Evolutionary conservation across 2,329 filamentous ascomycete species (phyloP).

Genomic region (Fusarium annulatum): DNA sequence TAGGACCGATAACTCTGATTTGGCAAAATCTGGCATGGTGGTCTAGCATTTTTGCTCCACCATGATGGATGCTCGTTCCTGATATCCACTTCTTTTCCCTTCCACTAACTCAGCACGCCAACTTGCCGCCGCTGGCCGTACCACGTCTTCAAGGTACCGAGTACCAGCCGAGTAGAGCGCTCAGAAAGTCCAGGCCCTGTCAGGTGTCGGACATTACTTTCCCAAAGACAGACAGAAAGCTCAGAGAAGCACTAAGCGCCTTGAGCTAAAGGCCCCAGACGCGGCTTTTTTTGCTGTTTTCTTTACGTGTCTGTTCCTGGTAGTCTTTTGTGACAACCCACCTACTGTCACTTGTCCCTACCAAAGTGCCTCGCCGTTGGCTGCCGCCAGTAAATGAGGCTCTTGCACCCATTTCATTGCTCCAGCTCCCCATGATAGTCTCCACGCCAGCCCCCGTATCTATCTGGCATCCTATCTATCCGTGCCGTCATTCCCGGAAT

Average conservation of each 20-base stretch:
- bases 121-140: conserved; percentile 45
- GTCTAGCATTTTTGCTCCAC: conserved; percentile 27
- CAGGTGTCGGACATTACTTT: conserved; percentile 44
- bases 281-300: conserved; percentile 41
- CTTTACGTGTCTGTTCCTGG: conserved; percentile 40
- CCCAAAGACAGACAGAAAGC: conserved; percentile 11
- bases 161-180: conserved; percentile 28
- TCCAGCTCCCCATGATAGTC: conserved; percentile 21
- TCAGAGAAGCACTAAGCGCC: conserved; percentile 20
- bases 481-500: conserved; percentile 46
- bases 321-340: conserved; percentile 40
- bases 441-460: conserved; percentile 12
- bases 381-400: conserved; percentile 39
- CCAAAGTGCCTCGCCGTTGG: conserved; percentile 27
- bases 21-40: conserved; percentile 28
- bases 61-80: conserved; percentile 28
- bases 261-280: conserved; percentile 33
- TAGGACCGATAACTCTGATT: conserved; percentile 36
- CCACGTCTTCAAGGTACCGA: conserved; percentile 24
- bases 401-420: conserved; percentile 21
- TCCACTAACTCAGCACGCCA: conserved; percentile 33
- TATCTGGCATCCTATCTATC: conserved; percentile 37
- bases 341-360: conserved; percentile 41
- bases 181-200: conserved; percentile 37
- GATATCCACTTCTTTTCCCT: conserved; percentile 38